phyloP scores from a whole-genome alignment of 805 yeast genomes.

The Candida vaughaniae region DNA sequence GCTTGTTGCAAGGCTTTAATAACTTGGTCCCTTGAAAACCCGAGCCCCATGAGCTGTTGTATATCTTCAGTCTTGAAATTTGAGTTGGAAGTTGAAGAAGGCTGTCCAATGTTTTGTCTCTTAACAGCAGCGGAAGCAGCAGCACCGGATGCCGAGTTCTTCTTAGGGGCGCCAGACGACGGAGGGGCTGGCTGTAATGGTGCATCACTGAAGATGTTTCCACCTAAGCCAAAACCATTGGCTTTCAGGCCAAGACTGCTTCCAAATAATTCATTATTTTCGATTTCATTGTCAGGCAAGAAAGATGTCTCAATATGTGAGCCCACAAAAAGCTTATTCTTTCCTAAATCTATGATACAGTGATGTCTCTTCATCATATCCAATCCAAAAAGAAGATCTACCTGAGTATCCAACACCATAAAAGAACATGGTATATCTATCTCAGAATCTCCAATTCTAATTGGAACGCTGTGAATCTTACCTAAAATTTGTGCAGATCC shows the following conservation, averaged over 20 bases:
- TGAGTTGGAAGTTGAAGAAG: neutral
- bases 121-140: conserved; percentile 22
- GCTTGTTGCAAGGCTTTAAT: conserved; percentile 62
- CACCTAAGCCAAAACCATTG: conserved; percentile 29
- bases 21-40: conserved; percentile 67
- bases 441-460: conserved; percentile 61
- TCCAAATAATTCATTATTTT: conserved; percentile 20
- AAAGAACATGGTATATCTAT: conserved; percentile 42
- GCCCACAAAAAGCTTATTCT: conserved; percentile 59
- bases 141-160: conserved; percentile 11
- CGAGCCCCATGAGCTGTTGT: conserved; percentile 54
- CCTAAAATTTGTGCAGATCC: conserved; percentile 81
- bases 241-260: conserved; percentile 11
- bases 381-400: conserved; percentile 80
- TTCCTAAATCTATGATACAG: conserved; percentile 72
- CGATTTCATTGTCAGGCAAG: conserved; percentile 71
- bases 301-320: conserved; percentile 75
- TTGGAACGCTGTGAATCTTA: conserved; percentile 82
- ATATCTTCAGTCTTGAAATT: conserved; percentile 23
- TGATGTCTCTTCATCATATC: conserved; percentile 90
- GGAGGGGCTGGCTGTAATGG: conserved; percentile 8
- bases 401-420: conserved; percentile 56
- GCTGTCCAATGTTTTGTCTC: conserved; percentile 15
- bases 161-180: conserved; percentile 8
- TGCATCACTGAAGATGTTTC: conserved; percentile 27